Base-by-base conservation (phyloP, 768 basidiomycete species). In the Termitomyces sp. region DNA sequence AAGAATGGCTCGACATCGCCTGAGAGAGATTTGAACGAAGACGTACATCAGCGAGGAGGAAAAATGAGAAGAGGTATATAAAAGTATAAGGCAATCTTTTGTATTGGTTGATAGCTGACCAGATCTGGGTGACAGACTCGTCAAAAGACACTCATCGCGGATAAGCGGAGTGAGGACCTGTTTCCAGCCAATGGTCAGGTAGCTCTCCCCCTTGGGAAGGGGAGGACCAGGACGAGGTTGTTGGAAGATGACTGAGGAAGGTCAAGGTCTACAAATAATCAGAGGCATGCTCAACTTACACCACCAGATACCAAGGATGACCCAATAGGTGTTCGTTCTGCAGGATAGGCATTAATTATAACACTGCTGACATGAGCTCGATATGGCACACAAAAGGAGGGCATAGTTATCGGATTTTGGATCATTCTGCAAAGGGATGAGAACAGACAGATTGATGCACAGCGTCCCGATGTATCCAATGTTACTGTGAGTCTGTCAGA, bases 231-330 rank as follows among this genome's bases (percentile, higher is more conserved):
- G 87, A 11, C 93, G 85, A n/a, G 87, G 89, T 68, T 91, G 83
- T 70, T 95, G 93, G 71, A 85, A 93, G 54, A 94, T 82, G 66
- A 94, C 91, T 92, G 56, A 20, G 34, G 37, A 11, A 52, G 17
- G 9, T 29, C 47, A 54, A 37, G 53, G 37, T 34, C 31, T 36
- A 6, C 8, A 40, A 5, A 15, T 31, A 11, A 31, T n/a, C 15
- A 12, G 42, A 47, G 40, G 17, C 2, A 32, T 11, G 45, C 2
- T 17, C 0, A 1, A 73, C 88, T 55, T 74, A 92, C 91, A 92
- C 93, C 93, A 96, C 86, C 93, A 94, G 52, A 93, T 85, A 8
- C 92, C 92, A 10, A 81, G 78, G 0, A 94, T 50, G 11, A 95
- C 88, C 91, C 89, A 88, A 64, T 92, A 91, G 0, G 76, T 79